A percentile compares a stretch with the other conserved stretches of the same genome.
Conservation (phyloP, 768 basidiomycete genomes). For the Ramaria sp. region DNA sequence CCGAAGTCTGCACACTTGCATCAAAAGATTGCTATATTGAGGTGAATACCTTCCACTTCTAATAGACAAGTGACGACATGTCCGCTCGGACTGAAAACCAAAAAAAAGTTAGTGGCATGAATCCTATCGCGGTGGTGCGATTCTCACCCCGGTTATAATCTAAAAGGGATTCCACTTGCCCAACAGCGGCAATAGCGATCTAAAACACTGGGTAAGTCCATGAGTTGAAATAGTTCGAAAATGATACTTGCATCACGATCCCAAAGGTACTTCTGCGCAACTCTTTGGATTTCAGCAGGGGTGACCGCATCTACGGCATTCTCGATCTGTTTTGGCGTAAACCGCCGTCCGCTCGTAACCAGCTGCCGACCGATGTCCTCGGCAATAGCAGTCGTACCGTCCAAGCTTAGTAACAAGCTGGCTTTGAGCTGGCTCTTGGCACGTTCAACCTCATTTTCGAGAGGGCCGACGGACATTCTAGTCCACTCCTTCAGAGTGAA, state of each 20-base stretch:
- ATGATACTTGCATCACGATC: slow-evolving; percentile 72
- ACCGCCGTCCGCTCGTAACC: slow-evolving; percentile 83
- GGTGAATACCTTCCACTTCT: slow-evolving; percentile 11
- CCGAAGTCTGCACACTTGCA: not conserved
- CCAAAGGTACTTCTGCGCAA: slow-evolving; percentile 95
- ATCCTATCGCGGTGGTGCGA: not conserved
- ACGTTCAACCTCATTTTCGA: slow-evolving; percentile 82
- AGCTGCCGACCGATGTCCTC: slow-evolving; percentile 99
- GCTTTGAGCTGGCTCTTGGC: slow-evolving; percentile 99
- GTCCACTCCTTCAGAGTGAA: slow-evolving; percentile 95
- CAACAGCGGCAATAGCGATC: slow-evolving; percentile 83
- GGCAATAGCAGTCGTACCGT: slow-evolving; percentile 93
- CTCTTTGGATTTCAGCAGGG: slow-evolving; percentile 81
- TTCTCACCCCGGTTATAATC: slow-evolving; percentile 79
- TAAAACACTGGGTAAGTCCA: slow-evolving; percentile 17
- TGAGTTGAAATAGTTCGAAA: not conserved
- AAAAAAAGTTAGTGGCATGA: not conserved
- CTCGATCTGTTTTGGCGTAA: slow-evolving; percentile 92
- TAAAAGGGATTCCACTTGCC: slow-evolving; percentile 81
- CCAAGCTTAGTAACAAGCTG: slow-evolving; percentile 76
- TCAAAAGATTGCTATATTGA: too few species aligned
- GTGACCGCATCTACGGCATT: slow-evolving; percentile 83
- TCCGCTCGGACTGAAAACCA: slow-evolving; percentile 49
- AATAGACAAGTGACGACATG: slow-evolving; percentile 73
- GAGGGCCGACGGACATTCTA: slow-evolving; percentile 83